A percentile compares a stretch with the other conserved stretches of the same genome.
These are phyloP conservation scores for Rhodotorula sp. DNA, from an alignment of 1,284 basidiomycete genomes.

Conservation along the genomic window DNA sequence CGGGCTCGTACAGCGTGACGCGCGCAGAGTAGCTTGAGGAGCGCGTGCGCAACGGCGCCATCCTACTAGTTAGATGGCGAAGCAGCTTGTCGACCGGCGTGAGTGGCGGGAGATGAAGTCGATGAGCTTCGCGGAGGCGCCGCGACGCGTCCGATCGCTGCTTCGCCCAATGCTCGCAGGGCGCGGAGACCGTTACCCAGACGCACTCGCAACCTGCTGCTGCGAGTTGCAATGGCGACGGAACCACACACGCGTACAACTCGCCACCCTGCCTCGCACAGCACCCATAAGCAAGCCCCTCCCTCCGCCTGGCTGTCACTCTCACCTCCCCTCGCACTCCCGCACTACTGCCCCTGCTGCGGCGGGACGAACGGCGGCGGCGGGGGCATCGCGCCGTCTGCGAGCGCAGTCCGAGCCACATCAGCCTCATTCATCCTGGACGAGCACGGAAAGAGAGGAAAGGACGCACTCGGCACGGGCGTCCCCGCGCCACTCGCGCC, in stretches of 20 bases:
- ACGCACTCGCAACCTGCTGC: too few species aligned
- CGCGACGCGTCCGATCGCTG: too few species aligned
- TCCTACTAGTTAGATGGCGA: background rate
- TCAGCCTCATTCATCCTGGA: background rate
- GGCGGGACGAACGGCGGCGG: background rate
- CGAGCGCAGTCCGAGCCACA: background rate
- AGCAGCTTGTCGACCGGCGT: background rate
- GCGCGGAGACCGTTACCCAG: too few species aligned
- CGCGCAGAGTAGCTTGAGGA: conserved; percentile 32
- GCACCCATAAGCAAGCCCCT: background rate
- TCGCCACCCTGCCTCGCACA: background rate
- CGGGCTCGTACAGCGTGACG: conserved; percentile 40
- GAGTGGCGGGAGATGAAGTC: too few species aligned
- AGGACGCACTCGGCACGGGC: conserved; percentile 3
- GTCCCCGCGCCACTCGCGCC: background rate
- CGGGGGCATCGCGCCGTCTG: background rate
- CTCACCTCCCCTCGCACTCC: background rate
- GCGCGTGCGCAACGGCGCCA: conserved; percentile 26
- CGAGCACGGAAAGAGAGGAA: background rate
- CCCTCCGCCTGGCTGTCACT: background rate
- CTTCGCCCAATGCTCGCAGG: too few species aligned
- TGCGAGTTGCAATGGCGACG: too few species aligned
- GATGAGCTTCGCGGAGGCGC: too few species aligned
- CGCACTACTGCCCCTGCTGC: background rate
- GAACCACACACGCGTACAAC: too few species aligned